phyloP scores from a whole-genome alignment of 768 basidiomycete species.

The Mrakia blollopis region DNA sequence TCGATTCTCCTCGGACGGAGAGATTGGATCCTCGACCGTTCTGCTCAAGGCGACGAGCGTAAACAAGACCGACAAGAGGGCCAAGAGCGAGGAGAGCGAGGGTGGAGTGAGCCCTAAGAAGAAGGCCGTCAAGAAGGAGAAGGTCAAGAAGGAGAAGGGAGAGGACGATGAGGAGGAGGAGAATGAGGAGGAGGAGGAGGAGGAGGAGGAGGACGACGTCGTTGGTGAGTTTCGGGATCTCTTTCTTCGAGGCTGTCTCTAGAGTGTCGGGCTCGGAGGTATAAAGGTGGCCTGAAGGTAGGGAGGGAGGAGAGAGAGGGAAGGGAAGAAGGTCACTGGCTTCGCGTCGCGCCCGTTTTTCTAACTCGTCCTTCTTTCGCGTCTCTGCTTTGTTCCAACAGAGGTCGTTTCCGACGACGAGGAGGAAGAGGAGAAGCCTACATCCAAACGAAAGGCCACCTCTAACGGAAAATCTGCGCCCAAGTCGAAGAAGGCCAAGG shows the following conservation, averaged over 20 bases:
- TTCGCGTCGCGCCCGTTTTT: too few relatives aligned
- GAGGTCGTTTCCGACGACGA: conserved; percentile 31
- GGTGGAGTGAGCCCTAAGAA: conserved; percentile 45
- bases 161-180: too few relatives aligned
- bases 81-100: conserved; percentile 39
- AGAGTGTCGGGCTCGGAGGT: neutral
- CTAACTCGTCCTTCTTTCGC: too few relatives aligned
- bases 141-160: neutral
- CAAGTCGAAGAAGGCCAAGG: conserved; percentile 32
- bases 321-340: too few relatives aligned
- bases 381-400: neutral
- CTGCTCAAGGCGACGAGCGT: conserved; percentile 54
- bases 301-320: too few relatives aligned
- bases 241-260: neutral
- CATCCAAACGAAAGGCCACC: conserved; percentile 32
- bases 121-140: neutral
- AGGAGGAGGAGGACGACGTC: too few relatives aligned
- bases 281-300: too few relatives aligned
- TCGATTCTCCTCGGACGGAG: conserved; percentile 85
- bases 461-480: conserved; percentile 1
- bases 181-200: too few relatives aligned
- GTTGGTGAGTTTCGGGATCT: too few relatives aligned
- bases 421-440: conserved; percentile 43
- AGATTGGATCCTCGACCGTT: conserved; percentile 84
- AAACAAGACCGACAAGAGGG: conserved; percentile 47